Evolutionary conservation across 805 yeast species (phyloP).

Genomic region (Yamadazyma ubonensis): DNA sequence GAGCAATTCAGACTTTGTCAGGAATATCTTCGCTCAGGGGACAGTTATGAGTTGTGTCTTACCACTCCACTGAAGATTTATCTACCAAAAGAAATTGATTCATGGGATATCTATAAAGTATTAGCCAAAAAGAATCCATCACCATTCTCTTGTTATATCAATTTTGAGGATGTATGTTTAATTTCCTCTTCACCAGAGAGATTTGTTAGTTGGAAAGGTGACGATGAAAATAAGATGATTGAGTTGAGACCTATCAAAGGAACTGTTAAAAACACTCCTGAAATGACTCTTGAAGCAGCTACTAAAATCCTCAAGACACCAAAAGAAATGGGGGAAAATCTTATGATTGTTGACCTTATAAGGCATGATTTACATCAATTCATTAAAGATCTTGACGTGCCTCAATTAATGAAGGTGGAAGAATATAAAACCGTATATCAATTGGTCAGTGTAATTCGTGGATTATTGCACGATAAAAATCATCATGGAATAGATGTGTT

Average conservation of each 20-base stretch:
- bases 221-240: slow-evolving; percentile 41
- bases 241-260: slow-evolving; percentile 96
- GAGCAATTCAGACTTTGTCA: slow-evolving; percentile 63
- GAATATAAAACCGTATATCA: slow-evolving; percentile 91
- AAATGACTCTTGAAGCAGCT: slow-evolving; percentile 58
- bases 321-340: slow-evolving; percentile 91
- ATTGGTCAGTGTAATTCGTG: slow-evolving; percentile 84
- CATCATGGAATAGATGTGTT: slow-evolving; percentile 78
- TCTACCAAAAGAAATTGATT: slow-evolving; percentile 46
- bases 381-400: slow-evolving; percentile 62
- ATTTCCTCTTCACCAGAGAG: slow-evolving; percentile 94
- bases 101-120: slow-evolving; percentile 82
- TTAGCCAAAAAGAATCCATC: slow-evolving; percentile 79
- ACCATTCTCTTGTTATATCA: slow-evolving; percentile 82
- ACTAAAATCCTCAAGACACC: slow-evolving; percentile 68
- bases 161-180: slow-evolving; percentile 61
- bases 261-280: slow-evolving; percentile 70
- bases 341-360: slow-evolving; percentile 95
- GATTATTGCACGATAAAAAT: slow-evolving; percentile 38
- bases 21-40: slow-evolving; percentile 68
- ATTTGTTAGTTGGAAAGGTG: slow-evolving; percentile 73
- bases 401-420: slow-evolving; percentile 85
- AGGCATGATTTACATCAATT: slow-evolving; percentile 84
- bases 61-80: slow-evolving; percentile 69
- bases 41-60: slow-evolving; percentile 90